phyloP scores from a whole-genome alignment of 768 basidiomycete species.

The Hortiboletus campestris region DNA sequence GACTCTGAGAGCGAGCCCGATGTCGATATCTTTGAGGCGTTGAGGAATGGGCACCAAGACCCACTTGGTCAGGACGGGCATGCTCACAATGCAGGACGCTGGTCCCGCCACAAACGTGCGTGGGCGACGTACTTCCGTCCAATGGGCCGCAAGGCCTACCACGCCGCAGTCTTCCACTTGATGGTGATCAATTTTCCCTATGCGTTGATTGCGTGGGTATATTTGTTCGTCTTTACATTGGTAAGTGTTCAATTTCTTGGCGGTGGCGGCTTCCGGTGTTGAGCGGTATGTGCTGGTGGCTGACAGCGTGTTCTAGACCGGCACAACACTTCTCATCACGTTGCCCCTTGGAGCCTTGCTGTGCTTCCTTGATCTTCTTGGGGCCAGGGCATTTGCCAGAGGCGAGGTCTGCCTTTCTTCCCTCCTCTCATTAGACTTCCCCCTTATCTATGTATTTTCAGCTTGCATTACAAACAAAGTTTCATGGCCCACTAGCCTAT shows the following conservation, averaged over 20 bases:
- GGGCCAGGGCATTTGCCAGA: constrained; percentile 67
- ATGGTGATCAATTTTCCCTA: constrained; percentile 76
- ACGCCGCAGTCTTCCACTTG: constrained; percentile 65
- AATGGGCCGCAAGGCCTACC: constrained; percentile 54
- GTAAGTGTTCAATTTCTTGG: constrained; percentile 42
- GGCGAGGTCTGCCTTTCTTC: constrained; percentile 52
- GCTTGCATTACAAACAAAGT: constrained; percentile 66
- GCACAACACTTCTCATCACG: constrained; percentile 76
- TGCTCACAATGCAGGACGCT: not conserved
- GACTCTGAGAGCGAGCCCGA: constrained; percentile 47
- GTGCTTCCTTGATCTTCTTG: constrained; percentile 75
- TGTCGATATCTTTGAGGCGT: constrained; percentile 31
- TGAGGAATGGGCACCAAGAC: constrained; percentile 21
- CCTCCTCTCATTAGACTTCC: not conserved
- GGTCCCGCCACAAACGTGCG: constrained; percentile 21
- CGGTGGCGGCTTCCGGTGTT: not conserved
- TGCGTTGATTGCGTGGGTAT: constrained; percentile 75
- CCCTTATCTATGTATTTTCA: constrained; percentile 27
- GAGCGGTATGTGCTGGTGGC: constrained; percentile 14
- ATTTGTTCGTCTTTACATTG: constrained; percentile 76
- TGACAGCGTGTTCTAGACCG: constrained; percentile 46
- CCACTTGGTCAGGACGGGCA: constrained; percentile 3
- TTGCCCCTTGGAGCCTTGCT: constrained; percentile 74
- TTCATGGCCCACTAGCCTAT: constrained; percentile 67
- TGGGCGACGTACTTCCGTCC: constrained; percentile 69